Conservation (phyloP, 1,284 basidiomycete species). For the Malassezia cuniculi region DNA sequence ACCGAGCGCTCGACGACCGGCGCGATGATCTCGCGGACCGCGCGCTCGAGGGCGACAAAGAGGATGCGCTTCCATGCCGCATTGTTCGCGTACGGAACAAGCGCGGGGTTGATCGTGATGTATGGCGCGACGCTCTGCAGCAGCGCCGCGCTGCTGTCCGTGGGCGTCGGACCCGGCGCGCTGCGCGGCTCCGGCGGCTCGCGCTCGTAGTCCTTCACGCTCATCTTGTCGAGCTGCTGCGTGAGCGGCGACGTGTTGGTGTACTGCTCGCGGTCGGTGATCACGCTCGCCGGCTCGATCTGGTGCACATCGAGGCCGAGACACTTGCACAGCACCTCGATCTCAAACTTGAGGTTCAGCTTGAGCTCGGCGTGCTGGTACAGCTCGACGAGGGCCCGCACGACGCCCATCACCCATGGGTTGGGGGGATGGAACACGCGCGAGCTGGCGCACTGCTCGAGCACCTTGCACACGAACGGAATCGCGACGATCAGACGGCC, state of each 20-base stretch:
- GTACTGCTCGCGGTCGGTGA: constrained; percentile 50
- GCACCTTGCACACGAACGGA: constrained; percentile 93
- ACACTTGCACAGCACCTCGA: constrained; percentile 88
- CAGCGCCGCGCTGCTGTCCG: constrained; percentile 55
- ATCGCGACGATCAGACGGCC: constrained; percentile 86
- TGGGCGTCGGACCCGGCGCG: constrained; percentile 44
- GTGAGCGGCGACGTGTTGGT: constrained; percentile 9
- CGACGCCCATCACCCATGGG: constrained; percentile 92
- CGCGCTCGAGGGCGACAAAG: constrained; percentile 78
- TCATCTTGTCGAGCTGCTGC: constrained; percentile 29
- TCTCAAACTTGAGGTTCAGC: constrained; percentile 95
- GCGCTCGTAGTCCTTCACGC: constrained; percentile 18
- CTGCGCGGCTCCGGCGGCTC: constrained; percentile 18
- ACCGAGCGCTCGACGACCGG: constrained; percentile 98
- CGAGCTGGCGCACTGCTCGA: constrained; percentile 78
- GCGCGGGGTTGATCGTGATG: constrained; percentile 61
- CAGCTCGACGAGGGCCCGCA: constrained; percentile 80
- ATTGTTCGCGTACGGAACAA: constrained; percentile 58
- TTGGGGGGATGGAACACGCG: constrained; percentile 89
- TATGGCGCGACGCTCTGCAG: constrained; percentile 60
- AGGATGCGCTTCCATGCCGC: constrained; percentile 80
- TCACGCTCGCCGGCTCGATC: constrained; percentile 68
- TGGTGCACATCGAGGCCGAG: constrained; percentile 76
- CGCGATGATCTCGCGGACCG: constrained; percentile 92
- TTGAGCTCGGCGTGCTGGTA: constrained; percentile 95